Evolutionary conservation across 495 filamentous ascomycete genomes (phyloP).

Genomic region (Schizothecium vesticola): DNA sequence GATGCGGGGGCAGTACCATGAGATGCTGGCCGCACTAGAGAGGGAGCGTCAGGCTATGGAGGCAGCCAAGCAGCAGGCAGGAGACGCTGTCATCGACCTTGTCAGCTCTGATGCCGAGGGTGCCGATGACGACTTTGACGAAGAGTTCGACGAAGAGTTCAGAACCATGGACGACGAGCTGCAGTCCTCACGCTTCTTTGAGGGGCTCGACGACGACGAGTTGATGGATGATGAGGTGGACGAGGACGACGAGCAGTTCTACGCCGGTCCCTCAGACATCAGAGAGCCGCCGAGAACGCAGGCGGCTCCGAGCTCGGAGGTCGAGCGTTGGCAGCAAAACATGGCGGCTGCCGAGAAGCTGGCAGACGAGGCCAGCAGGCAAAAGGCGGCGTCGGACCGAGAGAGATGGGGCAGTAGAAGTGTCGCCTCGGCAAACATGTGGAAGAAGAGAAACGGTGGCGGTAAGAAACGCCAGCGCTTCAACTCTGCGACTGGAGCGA

Average conservation of each 20-base stretch:
- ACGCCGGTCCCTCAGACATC: neutral
- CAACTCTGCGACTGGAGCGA: neutral
- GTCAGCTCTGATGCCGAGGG: constrained; percentile 60
- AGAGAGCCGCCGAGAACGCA: neutral
- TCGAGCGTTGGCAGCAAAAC: neutral
- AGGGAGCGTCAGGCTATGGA: neutral
- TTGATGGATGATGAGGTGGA: neutral
- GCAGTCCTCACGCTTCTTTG: neutral
- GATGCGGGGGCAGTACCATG: constrained; percentile 51
- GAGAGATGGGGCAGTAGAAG: neutral
- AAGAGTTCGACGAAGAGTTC: constrained; percentile 5
- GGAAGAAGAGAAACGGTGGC: neutral
- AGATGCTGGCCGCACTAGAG: constrained; percentile 42
- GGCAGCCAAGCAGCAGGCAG: neutral
- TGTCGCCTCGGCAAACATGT: neutral
- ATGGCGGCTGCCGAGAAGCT: neutral
- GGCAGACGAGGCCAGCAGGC: neutral
- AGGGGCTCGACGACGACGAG: neutral
- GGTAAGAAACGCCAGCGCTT: neutral
- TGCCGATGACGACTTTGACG: constrained; percentile 22
- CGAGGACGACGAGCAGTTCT: neutral
- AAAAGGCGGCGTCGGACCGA: neutral
- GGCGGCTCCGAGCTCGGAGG: neutral
- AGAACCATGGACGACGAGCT: neutral
- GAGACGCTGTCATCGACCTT: constrained; percentile 57